Evolutionary conservation across 1,284 basidiomycete genomes (phyloP), one percentile per base, ranked within the genome.

Genomic region (Fomitopsis betulina): DNA sequence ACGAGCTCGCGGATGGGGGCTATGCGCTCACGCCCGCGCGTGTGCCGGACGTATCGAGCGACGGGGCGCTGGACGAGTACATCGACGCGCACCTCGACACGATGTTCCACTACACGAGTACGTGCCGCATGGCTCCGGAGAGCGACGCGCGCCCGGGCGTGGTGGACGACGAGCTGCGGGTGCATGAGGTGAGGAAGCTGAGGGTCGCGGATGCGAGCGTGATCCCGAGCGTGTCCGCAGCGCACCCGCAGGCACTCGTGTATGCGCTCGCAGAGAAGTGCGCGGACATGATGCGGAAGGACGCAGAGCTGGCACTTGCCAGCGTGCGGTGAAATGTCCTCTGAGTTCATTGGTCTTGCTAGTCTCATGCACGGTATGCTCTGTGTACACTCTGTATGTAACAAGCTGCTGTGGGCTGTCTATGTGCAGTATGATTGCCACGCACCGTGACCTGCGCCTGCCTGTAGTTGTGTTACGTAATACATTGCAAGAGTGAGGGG

Each of bases 81-180:
- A 64, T 72, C 32, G 56, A 63, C 8, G 52, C 66, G 32, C 58
- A 65, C 40, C 55, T 68, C 5, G 62, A 65, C 27, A 72, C 72
- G 35, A 71, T 67, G 23, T 74, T 68, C 62, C 75, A 77, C 58
- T 75, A 75, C 54, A 64, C 70, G 5, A 73, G 67, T 8, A 72
- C 72, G 7, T 76, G 73, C 60, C 62, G 75, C 4, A 76, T 75
- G 75, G 79, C 73, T 17, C 66, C 65, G 9, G 71, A 66, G 47
- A 51, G 67, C 32, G 68, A 69, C 39, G 38, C 19, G 35, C 55
- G 43, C 12, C 45, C 55, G 23, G 55, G 54, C 19, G 54, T 56
- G 12, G 73, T 85, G 9, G 81, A 85, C 58, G 65, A 76, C 10
- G 65, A 76, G 60, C 67, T 86, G 55, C 63, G 70, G 13, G 82